Evolutionary conservation across 352 stramenopile genomes (phyloP), one percentile per base, ranked within the genome.

Genomic region (Blastocystis sp.): DNA sequence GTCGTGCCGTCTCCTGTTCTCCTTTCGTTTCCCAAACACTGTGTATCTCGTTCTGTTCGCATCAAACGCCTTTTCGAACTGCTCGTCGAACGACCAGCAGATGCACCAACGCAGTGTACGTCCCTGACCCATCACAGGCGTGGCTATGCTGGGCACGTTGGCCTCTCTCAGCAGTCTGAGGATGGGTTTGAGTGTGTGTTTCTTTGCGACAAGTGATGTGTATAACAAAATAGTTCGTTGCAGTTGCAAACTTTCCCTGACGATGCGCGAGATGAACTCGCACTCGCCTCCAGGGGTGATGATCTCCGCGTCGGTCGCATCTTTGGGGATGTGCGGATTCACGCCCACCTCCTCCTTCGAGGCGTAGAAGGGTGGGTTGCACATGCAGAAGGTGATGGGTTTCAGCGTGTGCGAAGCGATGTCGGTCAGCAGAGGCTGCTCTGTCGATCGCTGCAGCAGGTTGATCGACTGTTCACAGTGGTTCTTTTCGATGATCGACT

Each of bases 311-410:
- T 37, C 13, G 9, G 76, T 88, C 9, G n/a, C 16, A 16, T 43
- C 20, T 30, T 30, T 54, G 20, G 30, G 20, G 20, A 30, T 50
- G n/a, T 43, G 18, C 9, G 76, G 76, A 75, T 88, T 88, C 18
- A 18, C 39, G 30, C 63, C 34, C 16, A 88, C 54, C n/a, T 88
- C 76, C 13, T 88, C 76, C 11, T 20, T 11, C 39, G 39, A 63
- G n/a, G 34, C 39, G n/a, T 76, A 88, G 50, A 88, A 88, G 26
- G 76, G 76, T 59, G 76, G 76, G n/a, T 88, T 88, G 34, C 76
- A 88, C 53, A 88, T 88, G 34, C 30, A 88, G 43, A 88, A 88
- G n/a, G 9, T 30, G 30, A 76, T 18, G 3, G 16, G 54, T 0
- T 39, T 11, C 18, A 64, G 2, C 20, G 11, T 5, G 30, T 34